Evolutionary conservation across 2,329 filamentous ascomycete species (phyloP).

Genomic region (Calonectria ilicicola): DNA sequence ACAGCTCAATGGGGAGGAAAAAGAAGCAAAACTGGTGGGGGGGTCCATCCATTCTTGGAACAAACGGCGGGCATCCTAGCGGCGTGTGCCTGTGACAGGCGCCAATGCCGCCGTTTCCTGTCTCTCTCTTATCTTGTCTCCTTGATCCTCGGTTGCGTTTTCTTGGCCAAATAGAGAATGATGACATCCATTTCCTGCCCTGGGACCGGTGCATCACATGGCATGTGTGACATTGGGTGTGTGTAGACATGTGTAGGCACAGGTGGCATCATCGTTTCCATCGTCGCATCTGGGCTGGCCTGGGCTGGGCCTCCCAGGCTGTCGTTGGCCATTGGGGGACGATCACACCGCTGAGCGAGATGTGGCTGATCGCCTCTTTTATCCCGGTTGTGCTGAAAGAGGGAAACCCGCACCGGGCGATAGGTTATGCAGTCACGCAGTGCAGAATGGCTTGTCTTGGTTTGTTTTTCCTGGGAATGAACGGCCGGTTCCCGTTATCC

Average conservation of each 20-base stretch:
- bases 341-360: slow-evolving; percentile 6
- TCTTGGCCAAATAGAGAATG: not conserved
- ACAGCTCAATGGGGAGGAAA: not conserved
- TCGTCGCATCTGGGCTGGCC: slow-evolving; percentile 16
- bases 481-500: not conserved
- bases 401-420: not conserved
- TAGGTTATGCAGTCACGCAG: not conserved
- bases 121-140: not conserved
- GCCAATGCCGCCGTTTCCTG: slow-evolving; percentile 12
- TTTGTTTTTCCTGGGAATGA: not conserved
- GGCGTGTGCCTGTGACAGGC: slow-evolving; percentile 1
- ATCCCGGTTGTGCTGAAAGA: not conserved
- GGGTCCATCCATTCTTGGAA: not conserved
- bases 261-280: slow-evolving; percentile 28
- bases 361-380: slow-evolving; percentile 10
- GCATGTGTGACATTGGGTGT: slow-evolving; percentile 3
- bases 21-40: slow-evolving; percentile 2
- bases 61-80: not conserved
- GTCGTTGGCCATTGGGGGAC: not conserved
- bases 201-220: not conserved
- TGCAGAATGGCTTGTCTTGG: not conserved
- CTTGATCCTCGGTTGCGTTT: not conserved
- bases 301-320: too few relatives aligned
- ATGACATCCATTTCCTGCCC: not conserved
- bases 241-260: not conserved